phyloP scores from a whole-genome alignment of 176 grass and related monocot genomes.

The Stipa capillata region DNA sequence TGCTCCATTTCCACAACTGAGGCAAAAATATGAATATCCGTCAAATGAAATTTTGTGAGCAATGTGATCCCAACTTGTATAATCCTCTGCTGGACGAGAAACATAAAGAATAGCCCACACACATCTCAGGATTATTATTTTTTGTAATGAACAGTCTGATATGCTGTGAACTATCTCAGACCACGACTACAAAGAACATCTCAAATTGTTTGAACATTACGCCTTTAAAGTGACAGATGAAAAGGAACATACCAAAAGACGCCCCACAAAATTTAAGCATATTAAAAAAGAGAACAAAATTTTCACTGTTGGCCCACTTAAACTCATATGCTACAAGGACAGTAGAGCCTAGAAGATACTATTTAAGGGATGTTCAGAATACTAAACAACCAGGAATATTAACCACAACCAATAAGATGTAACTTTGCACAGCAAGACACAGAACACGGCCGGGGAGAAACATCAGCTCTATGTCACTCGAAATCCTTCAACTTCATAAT shows the following conservation, averaged over 20 bases:
- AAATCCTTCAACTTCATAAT: slow-evolving; percentile 20
- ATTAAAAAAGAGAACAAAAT: slow-evolving; percentile 28
- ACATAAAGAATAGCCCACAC: not conserved
- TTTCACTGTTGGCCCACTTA: slow-evolving; percentile 29
- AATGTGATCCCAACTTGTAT: not conserved
- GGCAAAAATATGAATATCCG: not conserved
- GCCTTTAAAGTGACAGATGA: not conserved
- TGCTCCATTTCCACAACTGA: not conserved
- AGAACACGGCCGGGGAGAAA: slow-evolving; percentile 3
- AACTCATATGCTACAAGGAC: slow-evolving; percentile 47
- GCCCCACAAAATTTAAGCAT: slow-evolving; percentile 14
- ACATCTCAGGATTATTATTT: not conserved
- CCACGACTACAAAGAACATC: not conserved
- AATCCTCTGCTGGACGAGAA: not conserved
- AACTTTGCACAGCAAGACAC: slow-evolving; percentile 41
- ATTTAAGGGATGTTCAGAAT: slow-evolving; percentile 16
- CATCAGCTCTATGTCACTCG: slow-evolving; percentile 44
- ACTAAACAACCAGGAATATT: slow-evolving; percentile 25
- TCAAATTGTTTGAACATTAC: slow-evolving; percentile 21
- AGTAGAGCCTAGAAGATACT: slow-evolving; percentile 30
- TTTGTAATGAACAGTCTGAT: not conserved
- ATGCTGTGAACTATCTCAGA: not conserved
- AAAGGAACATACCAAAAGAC: not conserved
- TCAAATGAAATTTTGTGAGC: not conserved
- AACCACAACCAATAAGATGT: slow-evolving; percentile 28